Percentiles rank a stretch among this genome's conserved stretches.
phyloP scores from a whole-genome alignment of 345 rosid genomes.

The Euphorbia pulcherrima region DNA sequence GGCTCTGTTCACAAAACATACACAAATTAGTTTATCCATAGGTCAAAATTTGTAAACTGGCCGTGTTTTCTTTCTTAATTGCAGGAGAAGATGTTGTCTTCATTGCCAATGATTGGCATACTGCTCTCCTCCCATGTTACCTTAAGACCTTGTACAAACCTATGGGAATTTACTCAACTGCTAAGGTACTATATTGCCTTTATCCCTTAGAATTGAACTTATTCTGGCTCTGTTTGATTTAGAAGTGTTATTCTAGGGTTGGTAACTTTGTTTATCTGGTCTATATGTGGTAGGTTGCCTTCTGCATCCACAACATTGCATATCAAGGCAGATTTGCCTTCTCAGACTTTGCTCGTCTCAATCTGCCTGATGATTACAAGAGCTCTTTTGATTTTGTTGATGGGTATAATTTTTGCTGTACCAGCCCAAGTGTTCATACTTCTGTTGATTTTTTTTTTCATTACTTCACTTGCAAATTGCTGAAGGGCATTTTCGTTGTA shows the following conservation, averaged over 20 bases:
- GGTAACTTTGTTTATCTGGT: slow-evolving; percentile 2
- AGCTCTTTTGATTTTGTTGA: slow-evolving; percentile 83
- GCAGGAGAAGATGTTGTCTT: slow-evolving; percentile 86
- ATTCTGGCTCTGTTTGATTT: background rate
- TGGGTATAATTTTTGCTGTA: slow-evolving; percentile 40
- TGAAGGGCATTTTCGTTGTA: slow-evolving; percentile 22
- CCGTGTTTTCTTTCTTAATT: background rate
- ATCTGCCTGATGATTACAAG: slow-evolving; percentile 64
- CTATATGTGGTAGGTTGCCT: slow-evolving; percentile 55
- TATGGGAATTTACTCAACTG: slow-evolving; percentile 56
- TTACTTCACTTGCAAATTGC: background rate
- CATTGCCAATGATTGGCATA: slow-evolving; percentile 93
- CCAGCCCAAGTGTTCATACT: background rate
- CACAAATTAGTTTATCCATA: background rate
- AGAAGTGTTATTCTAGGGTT: background rate
- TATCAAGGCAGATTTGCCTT: slow-evolving; percentile 83
- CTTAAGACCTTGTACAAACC: slow-evolving; percentile 64
- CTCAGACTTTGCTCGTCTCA: slow-evolving; percentile 58
- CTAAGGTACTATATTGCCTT: slow-evolving; percentile 55
- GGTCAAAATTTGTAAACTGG: background rate
- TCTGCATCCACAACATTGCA: slow-evolving; percentile 95
- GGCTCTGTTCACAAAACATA: slow-evolving; percentile 17
- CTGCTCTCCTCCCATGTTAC: slow-evolving; percentile 86
- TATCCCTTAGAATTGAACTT: background rate
- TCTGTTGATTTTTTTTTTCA: background rate